phyloP scores from a whole-genome alignment of 2,329 filamentous ascomycete genomes.

The Cytospora leucostoma region DNA sequence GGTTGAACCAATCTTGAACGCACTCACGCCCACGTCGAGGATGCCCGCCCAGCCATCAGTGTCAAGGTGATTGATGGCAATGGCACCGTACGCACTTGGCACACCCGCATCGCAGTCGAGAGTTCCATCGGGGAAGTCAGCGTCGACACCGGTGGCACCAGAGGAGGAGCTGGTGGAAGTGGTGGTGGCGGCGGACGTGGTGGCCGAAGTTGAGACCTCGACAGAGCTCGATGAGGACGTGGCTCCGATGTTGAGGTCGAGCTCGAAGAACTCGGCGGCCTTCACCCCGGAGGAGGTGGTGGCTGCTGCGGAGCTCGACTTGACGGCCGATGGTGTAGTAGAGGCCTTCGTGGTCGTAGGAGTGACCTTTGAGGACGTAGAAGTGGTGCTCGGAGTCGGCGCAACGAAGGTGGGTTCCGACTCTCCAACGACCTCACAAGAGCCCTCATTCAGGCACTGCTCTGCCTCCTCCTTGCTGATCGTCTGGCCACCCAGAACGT shows the following conservation, averaged over 20 bases:
- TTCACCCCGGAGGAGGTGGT: constrained; percentile 37
- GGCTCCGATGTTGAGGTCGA: constrained; percentile 37
- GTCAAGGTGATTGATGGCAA: constrained; percentile 68
- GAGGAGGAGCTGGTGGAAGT: constrained; percentile 35
- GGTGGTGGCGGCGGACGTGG: constrained; percentile 33
- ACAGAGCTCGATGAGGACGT: constrained; percentile 33
- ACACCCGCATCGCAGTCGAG: constrained; percentile 68
- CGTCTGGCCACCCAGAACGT: constrained; percentile 64
- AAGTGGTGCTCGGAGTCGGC: constrained; percentile 31
- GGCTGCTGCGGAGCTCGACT: constrained; percentile 40
- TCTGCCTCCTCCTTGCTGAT: constrained; percentile 67
- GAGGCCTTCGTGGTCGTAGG: constrained; percentile 34
- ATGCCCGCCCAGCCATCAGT: constrained; percentile 79
- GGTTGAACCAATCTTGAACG: constrained; percentile 22
- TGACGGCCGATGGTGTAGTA: constrained; percentile 38
- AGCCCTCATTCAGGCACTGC: constrained; percentile 69
- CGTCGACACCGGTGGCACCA: constrained; percentile 57
- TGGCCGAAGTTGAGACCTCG: constrained; percentile 34
- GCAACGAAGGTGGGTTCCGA: constrained; percentile 52
- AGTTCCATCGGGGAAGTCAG: constrained; percentile 73
- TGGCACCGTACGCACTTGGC: constrained; percentile 78
- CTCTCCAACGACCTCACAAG: constrained; percentile 67
- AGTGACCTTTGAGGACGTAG: constrained; percentile 21
- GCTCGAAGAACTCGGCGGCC: constrained; percentile 54
- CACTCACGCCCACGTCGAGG: constrained; percentile 51